A percentile compares a stretch with the other conserved stretches of the same genome.
Evolutionary conservation across 1,284 basidiomycete species (phyloP).

Genomic region (Bjerkandera adusta): DNA sequence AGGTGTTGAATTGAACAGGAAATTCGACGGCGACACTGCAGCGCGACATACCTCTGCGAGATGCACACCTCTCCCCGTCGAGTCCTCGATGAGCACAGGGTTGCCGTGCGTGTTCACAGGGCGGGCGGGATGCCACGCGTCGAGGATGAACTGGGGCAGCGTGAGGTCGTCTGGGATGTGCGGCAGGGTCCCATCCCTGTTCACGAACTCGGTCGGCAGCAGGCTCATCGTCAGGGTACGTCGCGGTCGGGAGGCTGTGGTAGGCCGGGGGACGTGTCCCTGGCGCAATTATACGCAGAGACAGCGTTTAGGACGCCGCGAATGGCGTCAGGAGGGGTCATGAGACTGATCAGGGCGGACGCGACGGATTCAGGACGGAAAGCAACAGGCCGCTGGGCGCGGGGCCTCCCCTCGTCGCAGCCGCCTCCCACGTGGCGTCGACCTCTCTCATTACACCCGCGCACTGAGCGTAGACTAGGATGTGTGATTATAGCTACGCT

Average conservation of each 20-base stretch:
- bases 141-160: conserved; percentile 71
- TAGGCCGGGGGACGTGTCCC: background rate
- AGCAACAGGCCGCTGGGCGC: background rate
- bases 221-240: background rate
- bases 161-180: conserved; percentile 66
- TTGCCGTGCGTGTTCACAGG: conserved; percentile 33
- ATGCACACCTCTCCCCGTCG: conserved; percentile 44
- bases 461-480: too few relatives aligned
- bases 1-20: background rate
- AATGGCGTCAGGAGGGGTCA: conserved; percentile 8
- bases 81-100: conserved; percentile 63
- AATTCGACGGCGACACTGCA: background rate
- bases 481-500: too few relatives aligned
- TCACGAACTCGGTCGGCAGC: conserved; percentile 35
- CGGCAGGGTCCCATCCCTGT: conserved; percentile 34
- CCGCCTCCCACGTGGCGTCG: background rate
- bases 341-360: conserved; percentile 13
- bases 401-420: background rate
- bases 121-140: conserved; percentile 45
- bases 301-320: conserved; percentile 1
- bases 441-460: background rate
- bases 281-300: background rate
- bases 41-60: conserved; percentile 47
- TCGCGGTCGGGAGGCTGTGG: background rate
- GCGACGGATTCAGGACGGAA: conserved; percentile 8